Evolutionary conservation across 2,329 filamentous ascomycete genomes (phyloP).

Genomic region (Penicillium digitatum): DNA sequence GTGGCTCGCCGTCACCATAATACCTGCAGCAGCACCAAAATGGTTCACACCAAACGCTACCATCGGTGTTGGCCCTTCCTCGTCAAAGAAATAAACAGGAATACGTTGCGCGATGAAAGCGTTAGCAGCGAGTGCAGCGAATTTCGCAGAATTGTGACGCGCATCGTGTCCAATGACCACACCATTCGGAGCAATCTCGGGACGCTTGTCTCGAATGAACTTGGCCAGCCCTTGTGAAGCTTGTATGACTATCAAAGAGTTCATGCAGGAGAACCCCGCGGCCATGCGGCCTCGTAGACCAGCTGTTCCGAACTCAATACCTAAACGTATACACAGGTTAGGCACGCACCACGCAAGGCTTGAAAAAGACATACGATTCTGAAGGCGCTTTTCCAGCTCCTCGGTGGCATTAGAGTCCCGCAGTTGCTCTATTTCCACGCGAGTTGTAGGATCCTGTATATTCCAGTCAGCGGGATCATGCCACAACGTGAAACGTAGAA

Average conservation of each 20-base stretch:
- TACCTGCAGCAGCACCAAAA: constrained; percentile 54
- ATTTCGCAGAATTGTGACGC: constrained; percentile 59
- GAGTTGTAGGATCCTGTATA: constrained; percentile 48
- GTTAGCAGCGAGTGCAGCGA: constrained; percentile 57
- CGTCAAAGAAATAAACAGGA: constrained; percentile 57
- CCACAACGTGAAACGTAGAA: constrained; percentile 5
- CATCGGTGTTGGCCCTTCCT: constrained; percentile 56
- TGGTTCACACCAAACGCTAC: constrained; percentile 58
- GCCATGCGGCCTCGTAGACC: constrained; percentile 63
- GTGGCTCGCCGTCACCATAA: constrained; percentile 65
- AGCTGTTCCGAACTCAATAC: constrained; percentile 60
- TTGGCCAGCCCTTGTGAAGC: constrained; percentile 62
- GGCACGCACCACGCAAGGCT: background rate
- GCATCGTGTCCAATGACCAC: constrained; percentile 62
- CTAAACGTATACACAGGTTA: constrained; percentile 22
- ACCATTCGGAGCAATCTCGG: constrained; percentile 43
- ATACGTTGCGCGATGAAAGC: constrained; percentile 57
- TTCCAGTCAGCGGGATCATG: constrained; percentile 17
- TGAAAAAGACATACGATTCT: constrained; percentile 40
- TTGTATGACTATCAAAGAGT: constrained; percentile 58
- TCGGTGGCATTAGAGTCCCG: constrained; percentile 43
- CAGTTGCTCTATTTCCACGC: constrained; percentile 53
- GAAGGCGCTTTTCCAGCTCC: constrained; percentile 53
- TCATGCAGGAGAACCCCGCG: constrained; percentile 61
- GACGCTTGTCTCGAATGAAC: constrained; percentile 50